phyloP scores from a whole-genome alignment of 2,329 filamentous ascomycete genomes.

The Cladosporium sp. region DNA sequence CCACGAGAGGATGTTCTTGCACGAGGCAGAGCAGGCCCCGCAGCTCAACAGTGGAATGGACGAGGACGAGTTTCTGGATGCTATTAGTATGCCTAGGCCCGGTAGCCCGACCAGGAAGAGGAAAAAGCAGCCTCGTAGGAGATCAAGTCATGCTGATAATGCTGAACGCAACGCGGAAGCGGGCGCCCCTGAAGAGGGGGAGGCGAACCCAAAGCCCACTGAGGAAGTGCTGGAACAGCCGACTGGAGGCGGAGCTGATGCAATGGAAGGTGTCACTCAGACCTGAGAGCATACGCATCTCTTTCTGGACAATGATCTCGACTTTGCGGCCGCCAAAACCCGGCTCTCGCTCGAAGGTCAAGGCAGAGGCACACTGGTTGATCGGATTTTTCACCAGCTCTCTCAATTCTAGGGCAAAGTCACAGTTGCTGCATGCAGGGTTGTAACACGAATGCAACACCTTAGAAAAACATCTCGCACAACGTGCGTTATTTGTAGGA shows the following conservation, averaged over 20 bases:
- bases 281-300: neutral
- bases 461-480: too few species aligned
- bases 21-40: slow-evolving; percentile 40
- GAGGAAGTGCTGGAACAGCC: slow-evolving; percentile 13
- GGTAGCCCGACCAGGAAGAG: slow-evolving; percentile 34
- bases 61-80: slow-evolving; percentile 59
- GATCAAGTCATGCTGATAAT: slow-evolving; percentile 1
- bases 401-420: too few species aligned
- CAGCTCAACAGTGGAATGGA: slow-evolving; percentile 53
- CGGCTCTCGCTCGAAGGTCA: too few species aligned
- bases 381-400: too few species aligned
- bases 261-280: slow-evolving; percentile 12
- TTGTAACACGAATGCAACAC: too few species aligned
- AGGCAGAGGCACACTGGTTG: too few species aligned
- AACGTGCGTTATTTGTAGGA: too few species aligned
- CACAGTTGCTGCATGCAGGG: too few species aligned
- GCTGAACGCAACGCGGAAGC: neutral
- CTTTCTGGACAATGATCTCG: too few species aligned
- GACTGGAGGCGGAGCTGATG: slow-evolving; percentile 5
- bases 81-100: slow-evolving; percentile 52
- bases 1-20: slow-evolving; percentile 64
- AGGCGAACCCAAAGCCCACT: slow-evolving; percentile 10
- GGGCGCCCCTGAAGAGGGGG: slow-evolving; percentile 7
- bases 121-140: slow-evolving; percentile 32
- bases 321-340: too few species aligned